Evolutionary conservation across 1,284 basidiomycete genomes (phyloP).

Genomic region (Gymnopus androsaceus): DNA sequence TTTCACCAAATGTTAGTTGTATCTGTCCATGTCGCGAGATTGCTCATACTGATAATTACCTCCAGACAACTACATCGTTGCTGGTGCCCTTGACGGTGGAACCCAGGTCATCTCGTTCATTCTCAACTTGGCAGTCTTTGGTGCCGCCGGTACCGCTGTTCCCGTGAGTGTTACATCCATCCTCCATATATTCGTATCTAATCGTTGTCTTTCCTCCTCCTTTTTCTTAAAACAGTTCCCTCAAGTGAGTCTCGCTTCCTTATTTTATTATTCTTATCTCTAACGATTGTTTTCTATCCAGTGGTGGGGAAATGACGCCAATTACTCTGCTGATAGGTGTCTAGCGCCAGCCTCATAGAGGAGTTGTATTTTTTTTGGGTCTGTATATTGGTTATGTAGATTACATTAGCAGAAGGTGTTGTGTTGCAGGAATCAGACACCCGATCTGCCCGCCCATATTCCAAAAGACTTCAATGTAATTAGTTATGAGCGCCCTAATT

Average conservation of each 20-base stretch:
- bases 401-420: not conserved
- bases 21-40: not conserved
- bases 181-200: no score
- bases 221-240: no score
- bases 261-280: slow-evolving; percentile 8
- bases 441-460: not conserved
- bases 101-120: slow-evolving; percentile 23
- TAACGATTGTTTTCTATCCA: slow-evolving; percentile 1
- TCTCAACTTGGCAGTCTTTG: slow-evolving; percentile 20
- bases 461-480: not conserved
- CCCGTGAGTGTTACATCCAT: not conserved
- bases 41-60: slow-evolving; percentile 1
- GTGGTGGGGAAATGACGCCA: slow-evolving; percentile 20
- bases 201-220: no score
- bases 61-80: slow-evolving; percentile 21
- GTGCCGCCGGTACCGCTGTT: slow-evolving; percentile 18
- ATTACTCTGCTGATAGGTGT: slow-evolving; percentile 8
- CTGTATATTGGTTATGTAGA: not conserved
- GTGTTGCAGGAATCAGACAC: not conserved
- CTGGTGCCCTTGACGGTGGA: slow-evolving; percentile 19
- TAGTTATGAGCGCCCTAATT: not conserved
- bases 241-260: not conserved
- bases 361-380: not conserved
- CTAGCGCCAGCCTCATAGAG: slow-evolving; percentile 4
- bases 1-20: slow-evolving; percentile 18